phyloP scores from a whole-genome alignment of 805 yeast genomes.

The Ogataea naganishii region DNA sequence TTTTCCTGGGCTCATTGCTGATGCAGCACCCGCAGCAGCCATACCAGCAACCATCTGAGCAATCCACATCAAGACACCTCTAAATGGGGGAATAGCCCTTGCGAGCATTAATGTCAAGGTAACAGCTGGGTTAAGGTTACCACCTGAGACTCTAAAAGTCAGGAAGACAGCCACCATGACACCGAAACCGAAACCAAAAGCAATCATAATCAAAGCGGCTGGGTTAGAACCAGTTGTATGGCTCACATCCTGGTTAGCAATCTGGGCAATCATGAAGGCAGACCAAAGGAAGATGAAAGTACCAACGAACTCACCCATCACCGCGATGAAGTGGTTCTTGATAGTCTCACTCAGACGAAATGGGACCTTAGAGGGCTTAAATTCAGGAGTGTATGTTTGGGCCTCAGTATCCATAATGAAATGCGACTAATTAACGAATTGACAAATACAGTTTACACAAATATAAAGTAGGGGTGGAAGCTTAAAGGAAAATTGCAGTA shows the following conservation, averaged over 20 bases:
- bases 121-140: conserved; percentile 86
- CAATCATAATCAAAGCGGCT: conserved; percentile 64
- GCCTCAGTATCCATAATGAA: conserved; percentile 31
- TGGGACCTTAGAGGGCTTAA: conserved; percentile 21
- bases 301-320: conserved; percentile 75
- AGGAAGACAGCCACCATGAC: conserved; percentile 66
- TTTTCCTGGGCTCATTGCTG: conserved; percentile 78
- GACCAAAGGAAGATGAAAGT: conserved; percentile 78
- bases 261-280: conserved; percentile 76
- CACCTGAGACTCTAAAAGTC: conserved; percentile 75
- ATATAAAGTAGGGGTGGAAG: not conserved
- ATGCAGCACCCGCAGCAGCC: conserved; percentile 87
- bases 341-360: conserved; percentile 32
- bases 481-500: not conserved
- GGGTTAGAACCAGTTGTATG: conserved; percentile 35
- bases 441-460: not conserved
- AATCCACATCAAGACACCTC: conserved; percentile 57
- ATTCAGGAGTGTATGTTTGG: conserved; percentile 33
- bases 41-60: conserved; percentile 78
- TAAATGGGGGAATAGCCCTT: conserved; percentile 63
- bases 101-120: conserved; percentile 65
- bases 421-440: conserved; percentile 1
- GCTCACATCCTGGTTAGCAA: conserved; percentile 45
- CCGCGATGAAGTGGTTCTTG: conserved; percentile 61
- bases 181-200: conserved; percentile 82